phyloP scores from a whole-genome alignment of 2,329 filamentous ascomycete genomes.

The Thermoascus crustaceus region DNA sequence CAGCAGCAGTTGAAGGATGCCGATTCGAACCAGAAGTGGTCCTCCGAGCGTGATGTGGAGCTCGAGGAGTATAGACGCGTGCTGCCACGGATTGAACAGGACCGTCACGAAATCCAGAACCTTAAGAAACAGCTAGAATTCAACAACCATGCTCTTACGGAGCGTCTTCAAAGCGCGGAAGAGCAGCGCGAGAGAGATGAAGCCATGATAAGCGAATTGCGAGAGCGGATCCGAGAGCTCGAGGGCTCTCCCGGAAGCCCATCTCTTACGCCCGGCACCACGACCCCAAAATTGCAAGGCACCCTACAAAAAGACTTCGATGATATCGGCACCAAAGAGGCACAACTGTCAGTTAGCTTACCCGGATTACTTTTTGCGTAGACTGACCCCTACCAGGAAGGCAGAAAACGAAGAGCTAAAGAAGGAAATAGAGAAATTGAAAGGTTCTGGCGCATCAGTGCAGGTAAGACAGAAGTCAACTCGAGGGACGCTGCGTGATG shows the following conservation, averaged over 20 bases:
- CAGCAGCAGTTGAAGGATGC: conserved; percentile 40
- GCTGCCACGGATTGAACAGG: conserved; percentile 40
- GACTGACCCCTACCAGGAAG: conserved; percentile 26
- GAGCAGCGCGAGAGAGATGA: conserved; percentile 37
- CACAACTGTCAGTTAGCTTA: conserved; percentile 27
- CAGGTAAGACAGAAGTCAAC: conserved; percentile 6
- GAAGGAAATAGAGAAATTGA: conserved; percentile 28
- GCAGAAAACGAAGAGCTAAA: conserved; percentile 33
- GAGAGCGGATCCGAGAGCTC: conserved; percentile 36
- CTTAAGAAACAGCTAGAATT: conserved; percentile 42
- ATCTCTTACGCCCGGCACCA: conserved; percentile 28
- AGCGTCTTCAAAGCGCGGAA: conserved; percentile 35
- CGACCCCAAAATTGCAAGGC: conserved; percentile 31
- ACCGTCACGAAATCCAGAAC: conserved; percentile 40
- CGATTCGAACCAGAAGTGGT: conserved; percentile 34
- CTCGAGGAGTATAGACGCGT: conserved; percentile 39
- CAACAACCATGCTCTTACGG: conserved; percentile 40
- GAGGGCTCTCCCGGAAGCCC: conserved; percentile 32
- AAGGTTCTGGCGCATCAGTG: conserved; percentile 14
- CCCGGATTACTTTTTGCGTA: background rate
- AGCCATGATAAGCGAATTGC: conserved; percentile 33
- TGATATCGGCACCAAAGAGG: conserved; percentile 30
- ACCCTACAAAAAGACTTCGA: conserved; percentile 37
- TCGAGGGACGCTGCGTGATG: background rate
- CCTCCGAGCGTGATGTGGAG: conserved; percentile 33